Base-by-base conservation (phyloP, 495 filamentous ascomycete species). In the Bryoglossum gracile region DNA sequence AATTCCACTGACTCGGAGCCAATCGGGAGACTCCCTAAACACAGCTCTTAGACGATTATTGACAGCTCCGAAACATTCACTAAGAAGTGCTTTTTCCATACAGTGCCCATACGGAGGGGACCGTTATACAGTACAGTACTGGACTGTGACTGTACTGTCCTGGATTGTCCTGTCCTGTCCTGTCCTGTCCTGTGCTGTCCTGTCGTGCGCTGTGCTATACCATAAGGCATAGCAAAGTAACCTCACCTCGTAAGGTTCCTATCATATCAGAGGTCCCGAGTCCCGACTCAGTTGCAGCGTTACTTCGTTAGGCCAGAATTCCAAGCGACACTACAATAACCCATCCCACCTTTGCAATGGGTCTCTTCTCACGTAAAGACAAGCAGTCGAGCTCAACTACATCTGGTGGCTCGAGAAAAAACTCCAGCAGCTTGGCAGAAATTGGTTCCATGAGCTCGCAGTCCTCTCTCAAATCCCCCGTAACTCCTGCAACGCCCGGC, bases 361-460 rank as follows among this genome's bases (percentile, higher is more conserved):
- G 74, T 58, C 57, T 77, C 44, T 77, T 77, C 62, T 72, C 72
- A 8, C 61, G 70, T 50, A 59, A 55, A 25, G 45, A 55, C 45
- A 59, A 55, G n/a, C n/a, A n/a, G 22, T 51, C 51, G 4, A 39
- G 28, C 21, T 55, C 56, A 2, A 46, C 32, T 4, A 53, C 37
- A 13, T 44, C 48, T 2, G 46, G 32, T 22, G 40, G 24, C 23
- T 35, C 45, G 3, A 68, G 68, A 39, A 64, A 68, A 35, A 70
- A 68, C 58, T 59, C 71, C 19, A 64, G 71, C n/a, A 71, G 67
- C 65, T 49, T 64, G 45, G 38, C 41, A 23, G 45, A 48, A n/a
- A 43, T 49, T 32, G 11, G 14, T 6, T 51, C 50, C 4, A 57
- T 60, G 19, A 62, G 42, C 43, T 59, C 63, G 24, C 52, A 64